Percentiles rank a stretch among this genome's conserved stretches.
Conservation (phyloP, 352 stramenopile species). For the Phytophthora megakarya region DNA sequence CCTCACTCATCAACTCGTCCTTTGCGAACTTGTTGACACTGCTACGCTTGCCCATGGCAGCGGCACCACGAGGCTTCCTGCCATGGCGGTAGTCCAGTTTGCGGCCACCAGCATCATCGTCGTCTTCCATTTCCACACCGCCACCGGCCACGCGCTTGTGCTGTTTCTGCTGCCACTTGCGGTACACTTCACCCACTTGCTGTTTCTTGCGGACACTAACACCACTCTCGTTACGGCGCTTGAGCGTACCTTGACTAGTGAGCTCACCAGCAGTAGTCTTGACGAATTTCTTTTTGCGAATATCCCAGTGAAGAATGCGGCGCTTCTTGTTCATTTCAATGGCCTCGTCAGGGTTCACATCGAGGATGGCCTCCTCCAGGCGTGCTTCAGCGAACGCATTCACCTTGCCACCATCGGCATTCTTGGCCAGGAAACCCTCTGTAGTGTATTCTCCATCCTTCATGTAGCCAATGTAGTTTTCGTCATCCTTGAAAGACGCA, state of each 20-base stretch:
- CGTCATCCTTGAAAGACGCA: conserved; percentile 72
- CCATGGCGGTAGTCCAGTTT: conserved; percentile 83
- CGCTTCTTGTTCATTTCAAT: conserved; percentile 97
- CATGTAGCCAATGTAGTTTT: conserved; percentile 89
- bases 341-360: conserved; percentile 98
- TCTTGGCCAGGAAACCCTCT: conserved; percentile 76
- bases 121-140: conserved; percentile 69
- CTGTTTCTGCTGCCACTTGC: conserved; percentile 93
- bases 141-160: conserved; percentile 83
- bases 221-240: conserved; percentile 88
- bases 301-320: conserved; percentile 98
- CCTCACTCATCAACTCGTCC: conserved; percentile 76
- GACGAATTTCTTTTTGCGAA: conserved; percentile 97
- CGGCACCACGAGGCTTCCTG: conserved; percentile 59
- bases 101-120: conserved; percentile 45
- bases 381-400: conserved; percentile 84
- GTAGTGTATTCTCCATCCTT: conserved; percentile 80
- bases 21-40: conserved; percentile 82
- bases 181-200: conserved; percentile 91
- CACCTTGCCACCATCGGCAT: conserved; percentile 73
- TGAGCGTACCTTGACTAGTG: conserved; percentile 76
- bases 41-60: conserved; percentile 40
- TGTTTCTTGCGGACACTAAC: conserved; percentile 86
- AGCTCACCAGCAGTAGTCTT: conserved; percentile 93
- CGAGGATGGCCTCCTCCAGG: conserved; percentile 96